Conservation (phyloP, 805 yeast genomes). For the Candida bentonensis region DNA sequence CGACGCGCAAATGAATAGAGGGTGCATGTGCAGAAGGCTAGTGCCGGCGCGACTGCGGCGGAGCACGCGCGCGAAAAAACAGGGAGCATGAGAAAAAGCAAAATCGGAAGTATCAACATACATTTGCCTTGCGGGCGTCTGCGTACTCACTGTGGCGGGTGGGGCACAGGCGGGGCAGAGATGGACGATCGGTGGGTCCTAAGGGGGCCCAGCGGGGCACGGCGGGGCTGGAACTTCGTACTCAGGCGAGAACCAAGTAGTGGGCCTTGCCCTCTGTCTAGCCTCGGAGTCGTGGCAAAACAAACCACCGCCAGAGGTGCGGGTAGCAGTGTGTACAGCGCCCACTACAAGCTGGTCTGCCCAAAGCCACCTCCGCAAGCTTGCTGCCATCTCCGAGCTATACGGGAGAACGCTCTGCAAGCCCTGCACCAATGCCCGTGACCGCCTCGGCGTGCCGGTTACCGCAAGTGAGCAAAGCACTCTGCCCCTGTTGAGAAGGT, state of each 20-base stretch:
- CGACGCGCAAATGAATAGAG: background rate
- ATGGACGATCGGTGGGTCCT: background rate
- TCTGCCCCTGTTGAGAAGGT: background rate
- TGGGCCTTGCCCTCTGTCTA: no score
- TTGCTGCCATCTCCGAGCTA: no score
- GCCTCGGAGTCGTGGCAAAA: no score
- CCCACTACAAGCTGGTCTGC: background rate
- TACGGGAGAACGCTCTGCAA: background rate
- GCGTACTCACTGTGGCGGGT: background rate
- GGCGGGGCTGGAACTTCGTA: no score
- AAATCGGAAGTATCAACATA: background rate
- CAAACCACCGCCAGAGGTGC: background rate
- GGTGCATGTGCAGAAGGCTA: background rate
- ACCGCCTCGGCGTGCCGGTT: background rate
- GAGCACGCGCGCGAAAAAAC: background rate
- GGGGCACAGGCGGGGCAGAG: background rate
- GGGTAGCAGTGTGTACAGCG: background rate
- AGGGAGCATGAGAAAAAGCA: background rate
- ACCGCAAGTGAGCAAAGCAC: background rate
- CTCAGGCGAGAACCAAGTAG: no score
- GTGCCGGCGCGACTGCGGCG: background rate
- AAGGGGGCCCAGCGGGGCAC: background rate
- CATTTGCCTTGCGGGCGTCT: no score
- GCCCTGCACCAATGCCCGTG: background rate
- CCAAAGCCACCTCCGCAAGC: background rate